Conservation (phyloP, 169 alveolate genomes). For the Pseudocohnilembus persalinus region DNA sequence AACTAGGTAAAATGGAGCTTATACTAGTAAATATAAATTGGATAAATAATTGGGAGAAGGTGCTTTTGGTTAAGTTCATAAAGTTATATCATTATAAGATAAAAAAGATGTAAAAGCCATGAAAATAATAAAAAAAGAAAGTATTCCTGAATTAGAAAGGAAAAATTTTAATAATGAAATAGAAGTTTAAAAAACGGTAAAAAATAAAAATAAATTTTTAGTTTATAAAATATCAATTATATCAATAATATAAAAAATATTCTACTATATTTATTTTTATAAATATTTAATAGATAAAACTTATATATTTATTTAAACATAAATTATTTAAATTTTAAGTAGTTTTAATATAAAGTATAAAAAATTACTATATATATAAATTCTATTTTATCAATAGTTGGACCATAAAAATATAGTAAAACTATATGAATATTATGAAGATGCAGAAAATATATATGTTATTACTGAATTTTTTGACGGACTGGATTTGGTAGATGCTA, state of each 20-base stretch:
- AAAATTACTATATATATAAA: too few species aligned
- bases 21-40: background rate
- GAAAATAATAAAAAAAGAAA: background rate
- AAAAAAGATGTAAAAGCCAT: background rate
- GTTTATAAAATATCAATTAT: too few species aligned
- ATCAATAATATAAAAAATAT: too few species aligned
- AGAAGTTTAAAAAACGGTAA: background rate
- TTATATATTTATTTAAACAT: too few species aligned
- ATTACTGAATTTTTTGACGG: conserved; percentile 93
- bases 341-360: too few species aligned
- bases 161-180: background rate
- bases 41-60: background rate
- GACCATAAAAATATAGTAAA: conserved; percentile 97
- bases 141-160: background rate
- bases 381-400: conserved; percentile 32
- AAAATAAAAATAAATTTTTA: too few species aligned
- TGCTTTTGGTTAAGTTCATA: background rate
- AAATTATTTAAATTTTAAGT: too few species aligned
- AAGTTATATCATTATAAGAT: background rate
- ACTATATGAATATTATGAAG: conserved; percentile 91
- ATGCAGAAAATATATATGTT: conserved; percentile 81
- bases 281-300: too few species aligned
- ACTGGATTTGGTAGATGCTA: conserved; percentile 92
- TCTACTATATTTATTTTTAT: too few species aligned
- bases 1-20: background rate